Evolutionary conservation across 805 yeast genomes (phyloP), one percentile per base, ranked within the genome.

Genomic region (Ogataea thermomethanolica): DNA sequence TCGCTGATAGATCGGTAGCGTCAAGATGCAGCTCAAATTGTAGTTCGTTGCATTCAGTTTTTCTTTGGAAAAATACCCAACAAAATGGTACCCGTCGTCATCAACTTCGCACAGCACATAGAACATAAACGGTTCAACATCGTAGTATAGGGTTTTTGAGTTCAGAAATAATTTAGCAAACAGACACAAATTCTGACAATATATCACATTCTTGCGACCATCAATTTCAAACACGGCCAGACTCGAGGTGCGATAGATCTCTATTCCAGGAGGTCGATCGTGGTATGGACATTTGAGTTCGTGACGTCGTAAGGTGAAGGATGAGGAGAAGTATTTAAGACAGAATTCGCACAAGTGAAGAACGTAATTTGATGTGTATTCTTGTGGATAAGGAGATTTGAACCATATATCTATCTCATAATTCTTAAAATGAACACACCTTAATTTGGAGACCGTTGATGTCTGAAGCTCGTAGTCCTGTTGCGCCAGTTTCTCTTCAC

Each of bases 1-100:
- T 36, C 96, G 65, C 62, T 91, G 97, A 57, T 82, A 81, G 3
- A 81, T 79, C 1, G 98, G 99, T 27, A 91, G 65, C 0, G 97
- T 89, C 51, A 93, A 66, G 29, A 93, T 91, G 65, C 99, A 93
- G 44, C 95, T 83, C 17, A 93, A 79, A 54, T 91, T 91, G 58
- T 85, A 88, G 49, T 77, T 81, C 0, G 91, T 78, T 23, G 80
- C 73, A 48, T 81, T 83, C 44, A 84, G 67, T 51, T 81, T 81
- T 54, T 90, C 96, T 54, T 93, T 93, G 17, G 95, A 85, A 58
- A 93, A 93, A 61, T 93, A 93, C 0, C 99, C 99, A 27, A 90
- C 90, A 63, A 93, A 84, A 55, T 86, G 89, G 56, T 82, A 82
- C 7, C 56, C 55, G 3, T 54, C 49, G 0, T 42, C 15, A 52